Percentiles rank a stretch among this genome's conserved stretches.
Evolutionary conservation across 495 filamentous ascomycete genomes (phyloP).

Genomic region (Neurospora sp.): DNA sequence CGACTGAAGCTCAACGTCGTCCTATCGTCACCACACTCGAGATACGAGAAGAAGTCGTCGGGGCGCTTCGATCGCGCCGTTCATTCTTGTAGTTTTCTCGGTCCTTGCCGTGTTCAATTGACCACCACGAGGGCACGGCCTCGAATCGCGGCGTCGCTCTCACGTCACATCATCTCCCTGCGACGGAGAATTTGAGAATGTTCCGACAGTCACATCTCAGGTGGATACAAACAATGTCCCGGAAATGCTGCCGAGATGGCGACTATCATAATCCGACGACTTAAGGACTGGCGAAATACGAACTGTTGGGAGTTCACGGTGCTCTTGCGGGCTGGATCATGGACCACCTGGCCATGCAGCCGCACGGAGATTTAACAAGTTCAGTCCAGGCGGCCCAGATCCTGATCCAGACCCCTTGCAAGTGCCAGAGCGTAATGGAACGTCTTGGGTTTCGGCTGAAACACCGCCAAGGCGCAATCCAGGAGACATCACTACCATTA

Average conservation of each 20-base stretch:
- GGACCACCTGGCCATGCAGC: not conserved
- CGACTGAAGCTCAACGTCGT: not conserved
- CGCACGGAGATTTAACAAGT: not conserved
- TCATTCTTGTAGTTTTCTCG: not conserved
- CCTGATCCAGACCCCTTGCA: not conserved
- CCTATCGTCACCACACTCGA: not conserved
- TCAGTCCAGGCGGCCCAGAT: not conserved
- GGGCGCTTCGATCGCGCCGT: not conserved
- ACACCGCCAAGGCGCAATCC: slow-evolving; percentile 18
- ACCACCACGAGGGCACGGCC: not conserved
- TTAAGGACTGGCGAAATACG: not conserved
- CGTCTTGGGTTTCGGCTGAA: slow-evolving; percentile 30
- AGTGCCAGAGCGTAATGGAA: slow-evolving; percentile 15
- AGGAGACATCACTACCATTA: slow-evolving; percentile 2
- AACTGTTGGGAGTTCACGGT: not conserved
- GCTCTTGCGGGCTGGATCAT: not conserved
- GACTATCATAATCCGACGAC: not conserved
- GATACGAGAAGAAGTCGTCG: not conserved
- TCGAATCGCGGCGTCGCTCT: not conserved
- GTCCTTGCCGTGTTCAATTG: not conserved
- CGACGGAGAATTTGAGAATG: not conserved
- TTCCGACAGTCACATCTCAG: not conserved
- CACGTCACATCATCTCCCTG: not conserved
- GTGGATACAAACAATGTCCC: not conserved
- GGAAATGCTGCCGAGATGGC: not conserved